Conservation (phyloP, 2,329 filamentous ascomycete genomes). For the Hypoxylon sp. region DNA sequence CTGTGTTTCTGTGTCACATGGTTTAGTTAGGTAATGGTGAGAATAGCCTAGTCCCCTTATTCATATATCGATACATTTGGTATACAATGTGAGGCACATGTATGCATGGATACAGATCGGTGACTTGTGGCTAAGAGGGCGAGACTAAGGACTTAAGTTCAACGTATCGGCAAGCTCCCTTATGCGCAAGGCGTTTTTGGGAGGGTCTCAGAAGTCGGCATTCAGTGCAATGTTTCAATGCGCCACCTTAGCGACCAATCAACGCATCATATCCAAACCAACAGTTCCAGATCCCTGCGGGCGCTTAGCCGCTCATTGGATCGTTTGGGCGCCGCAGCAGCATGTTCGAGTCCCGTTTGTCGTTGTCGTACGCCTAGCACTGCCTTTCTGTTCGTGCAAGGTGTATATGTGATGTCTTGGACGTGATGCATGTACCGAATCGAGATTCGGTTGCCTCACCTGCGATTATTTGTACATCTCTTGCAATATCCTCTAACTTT, state of each 20-base stretch:
- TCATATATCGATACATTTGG: not conserved
- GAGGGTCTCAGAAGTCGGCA: not conserved
- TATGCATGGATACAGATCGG: not conserved
- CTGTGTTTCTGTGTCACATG: not conserved
- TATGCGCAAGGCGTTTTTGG: not conserved
- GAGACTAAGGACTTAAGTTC: not conserved
- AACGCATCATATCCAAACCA: constrained; percentile 5
- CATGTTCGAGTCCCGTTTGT: not conserved
- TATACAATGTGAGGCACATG: not conserved
- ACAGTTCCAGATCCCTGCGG: constrained; percentile 17
- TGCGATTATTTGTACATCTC: not conserved
- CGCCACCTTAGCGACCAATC: not conserved
- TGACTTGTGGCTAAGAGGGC: not conserved
- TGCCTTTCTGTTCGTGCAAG: not conserved
- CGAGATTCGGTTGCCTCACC: not conserved
- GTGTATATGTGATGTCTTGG: not conserved
- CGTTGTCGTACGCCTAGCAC: not conserved
- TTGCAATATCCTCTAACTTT: not conserved
- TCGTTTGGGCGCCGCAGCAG: constrained; percentile 7
- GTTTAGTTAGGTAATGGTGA: not conserved
- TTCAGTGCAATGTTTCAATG: constrained; percentile 2
- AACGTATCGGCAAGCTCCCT: not conserved
- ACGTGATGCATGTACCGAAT: not conserved
- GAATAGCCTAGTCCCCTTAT: no score
- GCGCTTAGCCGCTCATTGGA: constrained; percentile 15